A percentile compares a stretch with the other conserved stretches of the same genome.
phyloP scores from a whole-genome alignment of 345 rosid genomes.

The Eucalyptus sp. region DNA sequence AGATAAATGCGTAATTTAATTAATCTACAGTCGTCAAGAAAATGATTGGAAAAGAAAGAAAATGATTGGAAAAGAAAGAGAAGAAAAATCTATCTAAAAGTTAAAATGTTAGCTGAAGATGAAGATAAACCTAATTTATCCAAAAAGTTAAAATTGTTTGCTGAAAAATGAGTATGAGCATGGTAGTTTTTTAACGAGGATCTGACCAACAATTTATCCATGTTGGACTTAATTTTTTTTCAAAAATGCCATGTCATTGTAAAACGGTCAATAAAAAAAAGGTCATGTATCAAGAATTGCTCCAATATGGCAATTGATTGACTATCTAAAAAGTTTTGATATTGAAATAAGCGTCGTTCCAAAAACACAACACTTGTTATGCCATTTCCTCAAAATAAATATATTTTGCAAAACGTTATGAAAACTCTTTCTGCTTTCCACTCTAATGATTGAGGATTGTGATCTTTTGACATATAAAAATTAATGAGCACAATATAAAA shows the following conservation, averaged over 20 bases:
- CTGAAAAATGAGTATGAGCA: not conserved
- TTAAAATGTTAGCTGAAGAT: too few species aligned
- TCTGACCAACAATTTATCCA: not conserved
- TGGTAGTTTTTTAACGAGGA: not conserved
- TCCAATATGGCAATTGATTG: too few species aligned
- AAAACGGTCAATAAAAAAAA: not conserved
- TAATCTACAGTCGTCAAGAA: rapidly evolving
- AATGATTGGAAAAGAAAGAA: not conserved
- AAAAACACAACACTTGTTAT: rapidly evolving
- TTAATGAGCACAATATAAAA: not conserved
- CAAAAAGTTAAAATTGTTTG: too few species aligned
- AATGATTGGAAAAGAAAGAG: not conserved
- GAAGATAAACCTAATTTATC: not conserved
- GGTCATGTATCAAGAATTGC: not conserved
- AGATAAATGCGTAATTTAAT: rapidly evolving
- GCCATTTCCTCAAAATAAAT: too few species aligned
- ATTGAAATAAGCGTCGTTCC: rapidly evolving
- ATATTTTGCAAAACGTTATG: rapidly evolving
- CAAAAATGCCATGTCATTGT: not conserved
- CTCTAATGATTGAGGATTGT: not conserved
- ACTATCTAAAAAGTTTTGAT: too few species aligned
- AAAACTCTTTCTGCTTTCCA: too few species aligned
- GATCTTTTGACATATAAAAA: not conserved
- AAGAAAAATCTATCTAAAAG: not conserved
- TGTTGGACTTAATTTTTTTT: not conserved